Evolutionary conservation across 352 stramenopile species (phyloP), one percentile per base, ranked within the genome.

Genomic region (Globisporangium paroecandrum): DNA sequence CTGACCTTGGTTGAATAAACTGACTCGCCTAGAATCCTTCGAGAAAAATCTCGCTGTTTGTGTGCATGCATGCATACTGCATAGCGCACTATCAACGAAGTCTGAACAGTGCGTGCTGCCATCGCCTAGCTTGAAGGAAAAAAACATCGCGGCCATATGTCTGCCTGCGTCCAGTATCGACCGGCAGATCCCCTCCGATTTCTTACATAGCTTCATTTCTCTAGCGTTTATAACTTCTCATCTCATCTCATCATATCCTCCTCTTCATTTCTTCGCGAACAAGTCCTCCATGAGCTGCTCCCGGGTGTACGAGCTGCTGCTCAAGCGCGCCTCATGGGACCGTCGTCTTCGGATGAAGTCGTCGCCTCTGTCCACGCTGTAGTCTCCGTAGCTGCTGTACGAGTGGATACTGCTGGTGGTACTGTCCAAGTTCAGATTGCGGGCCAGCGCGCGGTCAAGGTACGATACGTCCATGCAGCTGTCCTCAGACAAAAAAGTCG

Each of bases 401-500:
- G 41, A 49, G 18, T 49, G 41, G 41, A 49, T 49, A 20, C 41
- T 55, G 20, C 47, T 55, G 47, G 47, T 15, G n/a, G 47, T 55
- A 22, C 47, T 55, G 20, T 55, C 47, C n/a, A 55, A 27, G 7
- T 55, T 55, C 3, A 55, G 47, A 15, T 20, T 49, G 41, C 47
- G 47, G 2, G 6, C n/a, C 47, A 64, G 12, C 10, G 58, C 9
- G 41, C 2, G n/a, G 5, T 49, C 15, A 3, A 49, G 41, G 41
- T 49, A 64, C 10, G 20, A 7, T 24, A 38, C 20, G 24, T 64
- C 38, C 12, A 55, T 27, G 12, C 13, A 18, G 20, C 36, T 79
- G 54, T 83, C 78, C 25, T 77, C 58, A 3, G 58, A 64, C 12
- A 38, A 9, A 24, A 55, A 29, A 0, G 36, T 53, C n/a, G 58